Conservation (phyloP, 1,284 basidiomycete species). For the Boletus smithii region DNA sequence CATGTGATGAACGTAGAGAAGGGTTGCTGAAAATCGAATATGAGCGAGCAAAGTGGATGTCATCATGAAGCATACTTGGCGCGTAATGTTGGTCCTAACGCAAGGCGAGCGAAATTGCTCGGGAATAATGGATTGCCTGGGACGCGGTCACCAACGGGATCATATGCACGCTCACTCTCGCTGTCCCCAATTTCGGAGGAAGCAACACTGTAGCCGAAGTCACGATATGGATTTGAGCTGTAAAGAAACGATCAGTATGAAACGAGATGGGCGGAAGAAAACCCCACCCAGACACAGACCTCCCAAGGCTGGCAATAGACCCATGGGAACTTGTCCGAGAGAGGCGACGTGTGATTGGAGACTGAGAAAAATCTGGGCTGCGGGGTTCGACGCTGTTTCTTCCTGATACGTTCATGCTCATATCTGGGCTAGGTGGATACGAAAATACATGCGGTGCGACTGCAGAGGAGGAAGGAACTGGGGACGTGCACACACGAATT, state of each 20-base stretch:
- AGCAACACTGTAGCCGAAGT: slow-evolving; percentile 7
- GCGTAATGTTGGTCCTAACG: slow-evolving; percentile 52
- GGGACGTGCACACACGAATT: slow-evolving; percentile 52
- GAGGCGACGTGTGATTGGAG: slow-evolving; percentile 23
- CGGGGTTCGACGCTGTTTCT: slow-evolving; percentile 27
- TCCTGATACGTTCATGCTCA: slow-evolving; percentile 12
- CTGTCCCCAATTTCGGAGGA: slow-evolving; percentile 28
- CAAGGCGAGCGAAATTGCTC: slow-evolving; percentile 60
- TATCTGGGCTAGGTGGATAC: slow-evolving; percentile 27
- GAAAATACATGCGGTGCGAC: slow-evolving; percentile 20
- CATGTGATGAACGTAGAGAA: slow-evolving; percentile 17
- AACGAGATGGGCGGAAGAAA: not conserved
- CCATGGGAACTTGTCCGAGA: slow-evolving; percentile 31
- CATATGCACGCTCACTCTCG: slow-evolving; percentile 34
- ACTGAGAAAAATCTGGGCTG: slow-evolving; percentile 16
- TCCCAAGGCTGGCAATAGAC: slow-evolving; percentile 21
- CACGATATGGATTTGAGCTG: slow-evolving; percentile 19
- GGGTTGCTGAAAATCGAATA: slow-evolving; percentile 23
- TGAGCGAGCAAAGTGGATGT: not conserved
- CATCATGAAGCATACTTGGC: slow-evolving; percentile 42
- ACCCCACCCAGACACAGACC: slow-evolving; percentile 23
- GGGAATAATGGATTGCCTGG: slow-evolving; percentile 67
- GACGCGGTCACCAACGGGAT: slow-evolving; percentile 48
- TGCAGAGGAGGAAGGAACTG: slow-evolving; percentile 26
- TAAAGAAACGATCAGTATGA: slow-evolving; percentile 2